Base-by-base conservation (phyloP, 164 flowering plant species). In the Santalum album region DNA sequence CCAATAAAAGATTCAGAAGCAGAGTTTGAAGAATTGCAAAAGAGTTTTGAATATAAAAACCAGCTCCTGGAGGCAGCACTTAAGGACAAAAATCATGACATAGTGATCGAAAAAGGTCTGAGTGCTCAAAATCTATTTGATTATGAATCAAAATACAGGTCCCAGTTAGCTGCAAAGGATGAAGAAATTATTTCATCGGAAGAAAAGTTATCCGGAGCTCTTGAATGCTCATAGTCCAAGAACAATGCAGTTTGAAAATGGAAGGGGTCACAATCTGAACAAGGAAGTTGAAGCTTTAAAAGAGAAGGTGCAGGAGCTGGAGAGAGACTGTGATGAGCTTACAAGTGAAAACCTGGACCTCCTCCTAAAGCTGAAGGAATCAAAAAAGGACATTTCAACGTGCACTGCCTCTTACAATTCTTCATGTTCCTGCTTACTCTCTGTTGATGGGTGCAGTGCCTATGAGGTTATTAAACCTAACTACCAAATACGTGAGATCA, bases 331-430 rank as follows among this genome's bases (percentile, higher is more conserved):
- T 72, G 70, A 64, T 66, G 84, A 75, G 61, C 78, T 81, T 39
- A 78, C 82, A 38, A 80, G 77, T 19, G 83, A 78, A 72, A 78
- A 81, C 58, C 66, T 78, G 46, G 74, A 69, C 23, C 87, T 81
- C 59, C 36, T 73, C 50, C 46, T 72, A 21, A 71, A 77, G 69
- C 68, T 81, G 50, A 77, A 81, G 45, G 76, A 70, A 64, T 63
- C 71, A 26, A 60, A 50, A 47, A 72, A 52, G 58, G 64, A 57
- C 43, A 45, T 32, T 26, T 43, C 26, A 42, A 14, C 49, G 26
- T 32, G 53, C 14, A 61, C 46, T 17, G 24, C 35, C 32, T 61
- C 64, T 47, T 42, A 61, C 49, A 53, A 48, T 25, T 61, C 65
- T 56, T 51, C 39, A 6, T 47, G 65, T 20, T 36, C 15, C 15